A percentile compares a stretch with the other conserved stretches of the same genome.
Conservation (phyloP, 306 rosid species). For the Cyamopsis tetragonoloba region DNA sequence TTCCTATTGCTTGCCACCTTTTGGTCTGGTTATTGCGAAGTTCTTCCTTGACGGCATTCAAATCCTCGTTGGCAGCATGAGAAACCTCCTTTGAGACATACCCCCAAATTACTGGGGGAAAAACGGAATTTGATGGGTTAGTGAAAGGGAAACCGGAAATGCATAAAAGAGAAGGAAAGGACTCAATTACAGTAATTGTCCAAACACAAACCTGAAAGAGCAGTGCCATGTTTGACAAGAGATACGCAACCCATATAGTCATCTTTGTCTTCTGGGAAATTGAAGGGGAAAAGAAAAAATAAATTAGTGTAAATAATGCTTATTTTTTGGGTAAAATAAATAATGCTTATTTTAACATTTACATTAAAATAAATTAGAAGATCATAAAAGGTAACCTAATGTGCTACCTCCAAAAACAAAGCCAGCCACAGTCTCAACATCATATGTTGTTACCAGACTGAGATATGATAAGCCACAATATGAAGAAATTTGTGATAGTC, state of each 20-base stretch:
- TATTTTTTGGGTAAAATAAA: too few relatives aligned
- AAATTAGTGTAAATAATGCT: not conserved
- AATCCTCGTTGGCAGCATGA: constrained; percentile 49
- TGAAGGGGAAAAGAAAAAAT: not conserved
- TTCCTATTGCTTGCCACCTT: constrained; percentile 92
- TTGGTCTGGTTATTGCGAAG: constrained; percentile 50
- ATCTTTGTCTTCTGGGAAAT: constrained; percentile 60
- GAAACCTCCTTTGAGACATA: constrained; percentile 52
- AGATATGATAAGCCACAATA: constrained; percentile 77
- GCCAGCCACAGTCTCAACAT: constrained; percentile 48
- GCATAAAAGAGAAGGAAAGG: constrained; percentile 20
- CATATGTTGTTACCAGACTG: constrained; percentile 55
- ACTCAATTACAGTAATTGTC: constrained; percentile 13
- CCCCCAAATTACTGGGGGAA: constrained; percentile 74
- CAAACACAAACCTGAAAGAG: constrained; percentile 70
- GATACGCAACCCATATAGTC: constrained; percentile 46
- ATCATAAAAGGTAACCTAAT: constrained; percentile 2
- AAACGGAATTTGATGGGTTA: not conserved
- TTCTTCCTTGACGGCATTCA: constrained; percentile 49
- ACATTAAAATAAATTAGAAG: constrained; percentile 11
- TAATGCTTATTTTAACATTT: too few relatives aligned
- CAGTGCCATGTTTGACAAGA: constrained; percentile 67
- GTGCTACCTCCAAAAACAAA: constrained; percentile 52
- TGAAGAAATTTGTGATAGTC: constrained; percentile 55
- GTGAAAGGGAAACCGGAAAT: constrained; percentile 19